phyloP scores from a whole-genome alignment of 148 eudicot species.

The Vaccinium darrowii region DNA sequence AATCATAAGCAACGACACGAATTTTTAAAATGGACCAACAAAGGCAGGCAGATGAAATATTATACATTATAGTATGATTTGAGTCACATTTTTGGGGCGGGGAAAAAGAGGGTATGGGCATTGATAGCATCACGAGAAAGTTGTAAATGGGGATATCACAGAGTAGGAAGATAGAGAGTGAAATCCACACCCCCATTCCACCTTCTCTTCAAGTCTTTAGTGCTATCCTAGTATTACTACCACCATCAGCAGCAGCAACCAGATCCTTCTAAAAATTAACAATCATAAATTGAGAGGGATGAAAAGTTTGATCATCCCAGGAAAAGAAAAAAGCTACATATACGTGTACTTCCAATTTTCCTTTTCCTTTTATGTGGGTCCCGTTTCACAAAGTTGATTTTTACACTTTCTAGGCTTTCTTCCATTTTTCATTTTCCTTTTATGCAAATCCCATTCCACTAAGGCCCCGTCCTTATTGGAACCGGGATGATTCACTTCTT shows the following conservation, averaged over 20 bases:
- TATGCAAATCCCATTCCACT: too few species aligned
- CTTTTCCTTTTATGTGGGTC: too few species aligned
- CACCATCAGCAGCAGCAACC: not conserved
- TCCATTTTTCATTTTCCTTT: too few species aligned
- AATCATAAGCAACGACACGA: too few species aligned
- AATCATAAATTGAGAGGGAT: not conserved
- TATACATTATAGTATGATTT: too few species aligned
- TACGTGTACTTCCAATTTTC: not conserved
- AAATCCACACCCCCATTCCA: slow-evolving; percentile 6
- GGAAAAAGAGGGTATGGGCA: not conserved
- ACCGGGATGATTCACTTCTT: too few species aligned
- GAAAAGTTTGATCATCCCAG: not conserved
- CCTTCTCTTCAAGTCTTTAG: not conserved
- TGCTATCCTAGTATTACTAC: not conserved
- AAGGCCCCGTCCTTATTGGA: too few species aligned
- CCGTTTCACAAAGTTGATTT: too few species aligned
- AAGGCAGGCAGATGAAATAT: too few species aligned
- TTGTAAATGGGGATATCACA: not conserved
- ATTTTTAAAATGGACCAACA: too few species aligned
- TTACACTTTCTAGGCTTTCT: too few species aligned
- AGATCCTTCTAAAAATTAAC: not conserved
- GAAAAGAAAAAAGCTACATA: too few species aligned
- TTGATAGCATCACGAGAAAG: not conserved
- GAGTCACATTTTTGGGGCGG: not conserved
- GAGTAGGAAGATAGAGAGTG: not conserved